phyloP scores from a whole-genome alignment of 257 asterid species.

The Primulina eburnea region DNA sequence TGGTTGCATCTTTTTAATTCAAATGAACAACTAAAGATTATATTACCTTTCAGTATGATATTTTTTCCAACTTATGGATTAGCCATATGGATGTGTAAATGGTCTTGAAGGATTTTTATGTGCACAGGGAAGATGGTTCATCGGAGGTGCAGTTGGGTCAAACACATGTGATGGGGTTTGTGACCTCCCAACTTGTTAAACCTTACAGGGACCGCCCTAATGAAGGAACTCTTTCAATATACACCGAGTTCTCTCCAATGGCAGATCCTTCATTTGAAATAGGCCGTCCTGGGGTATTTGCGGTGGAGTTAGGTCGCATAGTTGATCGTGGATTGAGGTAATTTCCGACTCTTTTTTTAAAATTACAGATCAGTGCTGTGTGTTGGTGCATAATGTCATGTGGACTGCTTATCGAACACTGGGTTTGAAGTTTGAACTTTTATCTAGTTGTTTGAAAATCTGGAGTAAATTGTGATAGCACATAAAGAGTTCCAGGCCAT shows the following conservation, averaged over 20 bases:
- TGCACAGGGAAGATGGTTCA: slow-evolving; percentile 88
- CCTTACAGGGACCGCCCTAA: slow-evolving; percentile 91
- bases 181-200: slow-evolving; percentile 79
- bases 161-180: slow-evolving; percentile 86
- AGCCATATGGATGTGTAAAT: not conserved
- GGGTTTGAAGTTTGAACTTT: not conserved
- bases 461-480: slow-evolving; percentile 14
- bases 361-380: not conserved
- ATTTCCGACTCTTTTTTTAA: slow-evolving; percentile 7
- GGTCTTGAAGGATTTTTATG: slow-evolving; percentile 19
- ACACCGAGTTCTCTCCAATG: slow-evolving; percentile 95
- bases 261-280: slow-evolving; percentile 94
- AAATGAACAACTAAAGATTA: not conserved
- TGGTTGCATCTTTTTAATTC: too few species aligned
- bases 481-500: not conserved
- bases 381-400: not conserved
- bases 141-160: slow-evolving; percentile 93
- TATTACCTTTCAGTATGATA: not conserved
- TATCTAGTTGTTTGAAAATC: slow-evolving; percentile 5
- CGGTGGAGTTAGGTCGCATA: slow-evolving; percentile 92
- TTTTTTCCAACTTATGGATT: not conserved
- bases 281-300: slow-evolving; percentile 89
- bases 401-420: not conserved
- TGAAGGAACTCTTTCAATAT: slow-evolving; percentile 82
- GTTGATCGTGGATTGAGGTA: slow-evolving; percentile 97